These are phyloP conservation scores for Albatrellus sp. DNA, from an alignment of 1,284 basidiomycete genomes.

Conservation along the genomic window DNA sequence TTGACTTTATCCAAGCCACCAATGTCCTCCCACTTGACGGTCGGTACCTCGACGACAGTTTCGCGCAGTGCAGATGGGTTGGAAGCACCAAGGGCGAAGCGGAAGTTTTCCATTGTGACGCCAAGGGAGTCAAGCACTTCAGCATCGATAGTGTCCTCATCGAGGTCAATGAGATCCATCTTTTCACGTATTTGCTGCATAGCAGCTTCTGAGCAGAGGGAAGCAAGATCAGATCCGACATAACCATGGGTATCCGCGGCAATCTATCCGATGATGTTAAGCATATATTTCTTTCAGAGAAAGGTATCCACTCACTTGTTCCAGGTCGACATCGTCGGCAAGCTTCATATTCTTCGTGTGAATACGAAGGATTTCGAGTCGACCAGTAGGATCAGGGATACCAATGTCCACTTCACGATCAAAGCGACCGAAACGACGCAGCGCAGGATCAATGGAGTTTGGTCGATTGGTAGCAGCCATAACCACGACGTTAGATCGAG, in stretches of 20 bases:
- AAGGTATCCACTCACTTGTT: constrained; percentile 49
- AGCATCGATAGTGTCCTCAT: constrained; percentile 93
- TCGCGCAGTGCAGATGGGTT: constrained; percentile 96
- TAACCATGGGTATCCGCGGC: constrained; percentile 99
- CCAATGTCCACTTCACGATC: constrained; percentile 99
- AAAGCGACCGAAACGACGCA: constrained; percentile 96
- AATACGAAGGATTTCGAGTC: constrained; percentile 95
- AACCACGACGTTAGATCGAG: constrained; percentile 96
- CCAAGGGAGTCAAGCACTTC: constrained; percentile 94
- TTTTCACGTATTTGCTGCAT: constrained; percentile 99
- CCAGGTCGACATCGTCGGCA: constrained; percentile 93
- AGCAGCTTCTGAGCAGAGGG: constrained; percentile 92
- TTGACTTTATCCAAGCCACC: constrained; percentile 99
- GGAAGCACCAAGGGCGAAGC: constrained; percentile 86
- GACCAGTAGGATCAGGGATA: constrained; percentile 97
- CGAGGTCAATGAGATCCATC: constrained; percentile 91
- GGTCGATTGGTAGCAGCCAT: constrained; percentile 99
- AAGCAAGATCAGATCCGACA: constrained; percentile 95
- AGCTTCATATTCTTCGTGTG: constrained; percentile 99
- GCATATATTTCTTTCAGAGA: constrained; percentile 3
- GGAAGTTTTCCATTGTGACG: constrained; percentile 98
- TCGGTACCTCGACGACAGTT: constrained; percentile 94
- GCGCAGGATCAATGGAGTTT: constrained; percentile 97
- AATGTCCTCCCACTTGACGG: constrained; percentile 96
- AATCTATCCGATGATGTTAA: constrained; percentile 39